phyloP scores from a whole-genome alignment of 768 basidiomycete genomes.

The Leccinum ochraceum region DNA sequence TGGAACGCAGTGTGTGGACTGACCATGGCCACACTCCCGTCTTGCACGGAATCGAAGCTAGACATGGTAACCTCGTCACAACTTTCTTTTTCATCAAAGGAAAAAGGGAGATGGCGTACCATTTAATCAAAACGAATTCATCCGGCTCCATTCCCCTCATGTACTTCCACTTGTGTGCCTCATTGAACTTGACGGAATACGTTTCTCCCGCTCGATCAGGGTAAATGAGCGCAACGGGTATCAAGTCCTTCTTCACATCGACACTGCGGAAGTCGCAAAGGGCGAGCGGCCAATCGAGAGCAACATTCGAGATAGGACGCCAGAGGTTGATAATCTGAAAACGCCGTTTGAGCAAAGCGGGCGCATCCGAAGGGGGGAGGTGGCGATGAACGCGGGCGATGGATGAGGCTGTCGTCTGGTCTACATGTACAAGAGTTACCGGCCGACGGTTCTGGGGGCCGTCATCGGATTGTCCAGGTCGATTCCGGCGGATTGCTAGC shows the following conservation, averaged over 20 bases:
- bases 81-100: neutral
- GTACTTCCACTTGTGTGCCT: constrained; percentile 47
- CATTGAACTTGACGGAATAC: constrained; percentile 37
- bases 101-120: constrained; percentile 31
- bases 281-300: neutral
- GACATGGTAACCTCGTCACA: neutral
- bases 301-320: constrained; percentile 47
- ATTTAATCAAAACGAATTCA: constrained; percentile 50
- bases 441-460: constrained; percentile 45
- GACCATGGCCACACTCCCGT: constrained; percentile 34
- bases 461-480: constrained; percentile 38
- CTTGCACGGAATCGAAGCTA: constrained; percentile 38
- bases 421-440: constrained; percentile 43
- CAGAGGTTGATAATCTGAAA: constrained; percentile 58
- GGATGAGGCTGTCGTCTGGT: constrained; percentile 43
- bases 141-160: constrained; percentile 43
- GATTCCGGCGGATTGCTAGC: constrained; percentile 44
- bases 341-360: constrained; percentile 41
- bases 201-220: constrained; percentile 44
- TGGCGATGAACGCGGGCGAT: constrained; percentile 45
- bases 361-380: constrained; percentile 42
- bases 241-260: neutral
- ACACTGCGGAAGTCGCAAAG: neutral
- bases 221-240: neutral
- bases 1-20: constrained; percentile 38